Base-by-base conservation (phyloP, 108 stramenopile species). In the Craspedostauros australis region DNA sequence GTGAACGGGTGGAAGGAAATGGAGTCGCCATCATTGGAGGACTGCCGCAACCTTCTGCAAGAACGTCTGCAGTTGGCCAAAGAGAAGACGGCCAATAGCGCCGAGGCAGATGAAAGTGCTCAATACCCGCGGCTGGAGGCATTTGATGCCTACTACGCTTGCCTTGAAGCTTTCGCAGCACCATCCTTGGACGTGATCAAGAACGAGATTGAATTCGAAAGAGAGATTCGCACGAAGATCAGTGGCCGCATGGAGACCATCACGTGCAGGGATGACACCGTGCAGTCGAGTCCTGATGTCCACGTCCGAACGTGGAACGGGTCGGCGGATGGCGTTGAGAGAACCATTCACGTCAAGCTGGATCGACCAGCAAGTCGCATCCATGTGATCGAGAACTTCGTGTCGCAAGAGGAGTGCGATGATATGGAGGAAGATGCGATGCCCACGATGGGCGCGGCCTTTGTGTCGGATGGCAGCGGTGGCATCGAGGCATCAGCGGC, bases 401-500 rank as follows among this genome's bases (percentile, higher is more conserved):
- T 86, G 9, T 61, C 65, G 3, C 66, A 53, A 0, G 85, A 90
- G 15, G 94, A 95, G 47, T 95, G 94, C 56, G 41, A 42, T 29
- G 86, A 82, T 11, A 70, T 92, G 54, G 67, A 78, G 58, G 60
- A 67, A 14, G 56, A 41, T 32, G 87, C 83, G 6, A 47, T 37
- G 30, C 66, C 75, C 1, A 51, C 54, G 4, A 57, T 95, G 29
- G 69, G 77, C 29, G 62, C 75, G 39, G 94, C 90, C 1, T 79
- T 82, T 5, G 86, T 88, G 22, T 90, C 88, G 6, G 87, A 86
- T 65, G 89, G 82, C 15, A 76, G 79, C 19, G 91, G 86, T 39
- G 82, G 81, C 34, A 38, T 49, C 32, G 19, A 66, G 33, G 27
- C 82, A 8, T 75, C 74, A 11, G 55, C 65, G 8, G 44, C 33